Percentiles rank a stretch among this genome's conserved stretches.
phyloP scores from a whole-genome alignment of 768 basidiomycete species.

The Kwoniella mangroviensis region DNA sequence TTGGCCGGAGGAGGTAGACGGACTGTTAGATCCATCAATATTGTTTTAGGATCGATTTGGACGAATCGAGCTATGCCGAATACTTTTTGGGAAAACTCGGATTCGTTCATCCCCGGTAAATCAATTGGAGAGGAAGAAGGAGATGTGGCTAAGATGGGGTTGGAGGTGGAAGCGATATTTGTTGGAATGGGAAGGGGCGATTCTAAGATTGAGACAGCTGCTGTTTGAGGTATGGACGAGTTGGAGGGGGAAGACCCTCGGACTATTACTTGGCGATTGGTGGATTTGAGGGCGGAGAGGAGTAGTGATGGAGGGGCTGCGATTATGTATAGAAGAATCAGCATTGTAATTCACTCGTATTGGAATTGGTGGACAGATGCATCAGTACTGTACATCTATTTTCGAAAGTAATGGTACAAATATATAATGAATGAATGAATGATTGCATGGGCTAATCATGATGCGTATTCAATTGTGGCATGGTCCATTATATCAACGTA shows the following conservation, averaged over 20 bases:
- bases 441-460: too few relatives aligned
- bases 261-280: slow-evolving; percentile 54
- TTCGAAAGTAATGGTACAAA: too few relatives aligned
- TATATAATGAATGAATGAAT: too few relatives aligned
- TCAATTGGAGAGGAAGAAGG: slow-evolving; percentile 14
- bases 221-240: slow-evolving; percentile 30
- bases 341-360: background rate
- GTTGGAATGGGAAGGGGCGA: slow-evolving; percentile 52
- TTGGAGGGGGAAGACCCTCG: slow-evolving; percentile 46
- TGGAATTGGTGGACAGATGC: too few relatives aligned
- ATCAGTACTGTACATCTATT: too few relatives aligned
- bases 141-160: slow-evolving; percentile 32
- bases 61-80: slow-evolving; percentile 57
- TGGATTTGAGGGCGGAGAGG: slow-evolving; percentile 47
- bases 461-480: too few relatives aligned
- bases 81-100: slow-evolving; percentile 55
- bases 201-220: slow-evolving; percentile 57
- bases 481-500: too few relatives aligned
- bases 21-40: slow-evolving; percentile 56
- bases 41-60: slow-evolving; percentile 51
- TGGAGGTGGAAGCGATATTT: slow-evolving; percentile 39
- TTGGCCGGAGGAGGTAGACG: slow-evolving; percentile 48
- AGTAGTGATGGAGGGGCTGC: slow-evolving; percentile 51
- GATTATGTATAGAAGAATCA: background rate
- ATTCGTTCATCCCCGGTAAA: slow-evolving; percentile 45